A percentile compares a stretch with the other conserved stretches of the same genome.
phyloP scores from a whole-genome alignment of 1,139 yeast species.

The Pichia sp. region DNA sequence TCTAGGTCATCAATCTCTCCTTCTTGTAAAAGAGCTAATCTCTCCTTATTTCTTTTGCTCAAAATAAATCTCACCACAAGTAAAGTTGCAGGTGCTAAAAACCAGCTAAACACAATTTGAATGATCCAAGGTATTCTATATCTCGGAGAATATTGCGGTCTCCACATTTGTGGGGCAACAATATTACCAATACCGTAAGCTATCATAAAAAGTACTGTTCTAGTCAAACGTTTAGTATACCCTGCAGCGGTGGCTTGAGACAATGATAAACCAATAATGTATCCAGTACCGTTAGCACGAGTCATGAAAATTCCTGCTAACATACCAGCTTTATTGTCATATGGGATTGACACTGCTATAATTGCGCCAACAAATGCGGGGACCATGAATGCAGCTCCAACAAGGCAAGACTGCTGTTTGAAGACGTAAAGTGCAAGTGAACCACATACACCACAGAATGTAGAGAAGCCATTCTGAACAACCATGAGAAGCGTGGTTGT shows the following conservation, averaged over 20 bases:
- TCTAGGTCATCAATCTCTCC: slow-evolving; percentile 17
- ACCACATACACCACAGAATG: slow-evolving; percentile 20
- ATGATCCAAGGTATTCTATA: slow-evolving; percentile 49
- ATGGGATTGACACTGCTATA: slow-evolving; percentile 40
- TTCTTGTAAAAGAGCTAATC: slow-evolving; percentile 27
- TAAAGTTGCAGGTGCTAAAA: slow-evolving; percentile 38
- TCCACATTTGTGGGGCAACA: slow-evolving; percentile 45
- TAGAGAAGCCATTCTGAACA: slow-evolving; percentile 24
- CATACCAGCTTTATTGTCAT: slow-evolving; percentile 39
- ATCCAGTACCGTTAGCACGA: slow-evolving; percentile 38
- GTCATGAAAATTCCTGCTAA: slow-evolving; percentile 41
- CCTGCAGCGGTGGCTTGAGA: slow-evolving; percentile 36
- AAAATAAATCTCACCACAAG: slow-evolving; percentile 39
- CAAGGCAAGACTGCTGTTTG: slow-evolving; percentile 32
- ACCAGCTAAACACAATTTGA: slow-evolving; percentile 46
- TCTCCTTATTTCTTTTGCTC: slow-evolving; percentile 36
- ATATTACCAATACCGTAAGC: slow-evolving; percentile 40
- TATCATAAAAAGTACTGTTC: slow-evolving; percentile 40
- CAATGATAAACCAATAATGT: slow-evolving; percentile 40
- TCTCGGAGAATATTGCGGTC: slow-evolving; percentile 38
- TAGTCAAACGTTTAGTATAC: slow-evolving; percentile 40
- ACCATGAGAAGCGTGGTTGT: slow-evolving; percentile 49
- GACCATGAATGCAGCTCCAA: slow-evolving; percentile 37
- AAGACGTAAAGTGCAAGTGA: slow-evolving; percentile 19
- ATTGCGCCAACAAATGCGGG: slow-evolving; percentile 46